Evolutionary conservation across 2,329 filamentous ascomycete species (phyloP).

Genomic region (Ascochyta viciae-villosae): DNA sequence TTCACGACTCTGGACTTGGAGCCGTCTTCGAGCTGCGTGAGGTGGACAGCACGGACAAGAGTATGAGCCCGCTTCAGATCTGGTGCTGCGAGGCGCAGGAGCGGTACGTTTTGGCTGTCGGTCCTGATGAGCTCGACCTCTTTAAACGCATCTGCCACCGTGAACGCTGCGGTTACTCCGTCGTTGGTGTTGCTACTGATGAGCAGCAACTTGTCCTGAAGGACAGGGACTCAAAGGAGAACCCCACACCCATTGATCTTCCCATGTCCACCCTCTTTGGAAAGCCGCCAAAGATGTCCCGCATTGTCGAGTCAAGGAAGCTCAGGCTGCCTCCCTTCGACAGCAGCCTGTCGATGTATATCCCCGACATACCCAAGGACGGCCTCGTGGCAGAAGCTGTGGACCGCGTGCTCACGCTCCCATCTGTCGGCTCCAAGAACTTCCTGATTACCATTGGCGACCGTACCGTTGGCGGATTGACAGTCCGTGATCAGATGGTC

Average conservation of each 20-base stretch:
- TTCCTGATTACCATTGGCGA: constrained; percentile 98
- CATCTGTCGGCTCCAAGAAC: constrained; percentile 93
- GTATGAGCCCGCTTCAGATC: constrained; percentile 95
- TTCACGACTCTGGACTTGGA: constrained; percentile 89
- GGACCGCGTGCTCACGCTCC: constrained; percentile 81
- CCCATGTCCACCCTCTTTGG: constrained; percentile 90
- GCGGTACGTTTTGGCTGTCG: constrained; percentile 90
- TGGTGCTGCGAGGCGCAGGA: constrained; percentile 99
- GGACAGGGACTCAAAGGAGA: constrained; percentile 77
- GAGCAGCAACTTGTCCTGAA: constrained; percentile 78
- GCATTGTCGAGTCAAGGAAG: constrained; percentile 74
- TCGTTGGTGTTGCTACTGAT: constrained; percentile 81
- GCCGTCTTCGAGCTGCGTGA: constrained; percentile 94
- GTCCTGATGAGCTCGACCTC: constrained; percentile 76
- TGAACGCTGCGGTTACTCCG: constrained; percentile 90
- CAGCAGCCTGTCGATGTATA: constrained; percentile 71
- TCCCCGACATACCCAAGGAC: constrained; percentile 63
- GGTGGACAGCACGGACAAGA: constrained; percentile 85
- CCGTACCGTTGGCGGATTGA: constrained; percentile 87
- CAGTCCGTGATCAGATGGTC: constrained; percentile 91
- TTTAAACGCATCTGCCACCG: constrained; percentile 74
- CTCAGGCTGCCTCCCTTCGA: constrained; percentile 75
- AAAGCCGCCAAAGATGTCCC: constrained; percentile 81
- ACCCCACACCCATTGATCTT: constrained; percentile 83
- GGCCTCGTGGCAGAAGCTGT: constrained; percentile 72